Evolutionary conservation across 371 early-diverging fungal species (phyloP), one percentile per base, ranked within the genome.

Genomic region (Mycotypha africana): DNA sequence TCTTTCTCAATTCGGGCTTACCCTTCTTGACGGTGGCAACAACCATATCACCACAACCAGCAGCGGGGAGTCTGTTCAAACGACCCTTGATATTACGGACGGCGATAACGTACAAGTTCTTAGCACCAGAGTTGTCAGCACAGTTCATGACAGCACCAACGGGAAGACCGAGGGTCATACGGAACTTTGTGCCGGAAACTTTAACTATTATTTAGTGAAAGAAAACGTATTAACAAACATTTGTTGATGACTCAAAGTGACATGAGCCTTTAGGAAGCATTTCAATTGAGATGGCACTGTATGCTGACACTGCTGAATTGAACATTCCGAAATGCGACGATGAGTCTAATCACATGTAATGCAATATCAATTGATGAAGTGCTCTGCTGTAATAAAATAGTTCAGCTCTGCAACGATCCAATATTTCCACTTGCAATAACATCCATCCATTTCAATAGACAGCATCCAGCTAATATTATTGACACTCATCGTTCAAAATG

Each of bases 101-200:
- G 60, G 98, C 93, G 68, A 99, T 98, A 65, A 99, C 85, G 84
- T 98, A 97, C 62, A 99, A 80, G 86, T 98, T 96, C 91, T 99
- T 99, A 74, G 99, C 99, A 44, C 99, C 99, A 70, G 95, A 95
- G 92, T 99, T 99, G 76, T 99, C 99, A 50, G 99, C 99, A 78
- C 99, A 98, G 84, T 95, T 98, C 84, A 99, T 93, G 59, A 97
- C 91, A 42, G 99, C 97, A 66, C 97, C 99, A 57, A 98, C 97
- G 58, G 99, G 99, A 56, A 99, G 84, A 91, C 97, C 99, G 60
- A 97, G 89, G 63, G 99, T 93, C 96, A 98, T 96, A 68, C 95
- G 89, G 86, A 92, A 95, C 78, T 97, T 97, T 79, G 86, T 92
- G 62, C 96, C 96, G 62, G 89, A 78, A 77, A 85, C 80, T 70